These are phyloP conservation scores for Theileria annulata DNA, from an alignment of 169 alveolate species.

Conservation along the genomic window DNA sequence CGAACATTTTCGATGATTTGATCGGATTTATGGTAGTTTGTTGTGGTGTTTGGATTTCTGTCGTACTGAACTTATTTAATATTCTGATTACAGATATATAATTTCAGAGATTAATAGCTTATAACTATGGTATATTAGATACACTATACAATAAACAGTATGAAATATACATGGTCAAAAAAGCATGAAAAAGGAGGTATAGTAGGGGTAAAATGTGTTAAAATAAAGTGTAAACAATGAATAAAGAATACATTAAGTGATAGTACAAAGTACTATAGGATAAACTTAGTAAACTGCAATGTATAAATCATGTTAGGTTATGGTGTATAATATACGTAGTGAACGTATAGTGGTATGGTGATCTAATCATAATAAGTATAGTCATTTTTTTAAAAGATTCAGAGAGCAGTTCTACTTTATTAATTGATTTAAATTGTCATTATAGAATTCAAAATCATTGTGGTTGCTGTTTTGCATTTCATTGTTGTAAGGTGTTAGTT, in stretches of 20 bases:
- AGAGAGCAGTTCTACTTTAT: background rate
- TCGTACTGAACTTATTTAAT: background rate
- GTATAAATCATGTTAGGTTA: background rate
- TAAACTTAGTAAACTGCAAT: background rate
- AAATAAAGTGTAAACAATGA: background rate
- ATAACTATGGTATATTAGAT: background rate
- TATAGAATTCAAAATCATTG: background rate
- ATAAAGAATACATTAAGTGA: background rate
- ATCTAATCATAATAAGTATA: background rate
- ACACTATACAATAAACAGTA: background rate
- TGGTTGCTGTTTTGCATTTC: background rate
- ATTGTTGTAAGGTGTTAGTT: background rate
- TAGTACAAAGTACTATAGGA: background rate
- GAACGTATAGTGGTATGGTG: background rate
- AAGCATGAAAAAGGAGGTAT: background rate
- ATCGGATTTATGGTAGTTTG: background rate
- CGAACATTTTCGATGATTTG: background rate
- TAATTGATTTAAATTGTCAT: background rate
- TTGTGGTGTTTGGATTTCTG: background rate
- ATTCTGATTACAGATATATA: background rate
- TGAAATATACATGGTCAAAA: background rate
- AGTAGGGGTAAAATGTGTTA: background rate
- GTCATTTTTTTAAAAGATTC: background rate
- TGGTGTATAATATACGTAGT: background rate
- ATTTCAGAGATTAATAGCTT: background rate